Evolutionary conservation across 352 stramenopile genomes (phyloP).

Genomic region (Globisporangium parvum): DNA sequence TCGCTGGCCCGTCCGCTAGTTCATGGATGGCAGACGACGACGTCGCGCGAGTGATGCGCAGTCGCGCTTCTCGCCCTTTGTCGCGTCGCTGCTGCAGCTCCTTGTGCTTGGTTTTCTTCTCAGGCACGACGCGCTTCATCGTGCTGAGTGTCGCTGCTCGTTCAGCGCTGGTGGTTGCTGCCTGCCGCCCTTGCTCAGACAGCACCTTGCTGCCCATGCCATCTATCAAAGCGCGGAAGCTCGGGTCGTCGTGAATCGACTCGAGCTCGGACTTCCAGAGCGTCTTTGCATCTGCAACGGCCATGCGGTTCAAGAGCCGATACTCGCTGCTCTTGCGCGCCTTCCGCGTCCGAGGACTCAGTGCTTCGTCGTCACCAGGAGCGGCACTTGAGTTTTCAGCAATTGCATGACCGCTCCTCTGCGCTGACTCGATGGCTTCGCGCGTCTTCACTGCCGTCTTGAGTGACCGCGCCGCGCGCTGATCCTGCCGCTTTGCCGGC

Average conservation of each 20-base stretch:
- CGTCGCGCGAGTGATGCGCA: conserved; percentile 18
- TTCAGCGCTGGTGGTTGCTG: background rate
- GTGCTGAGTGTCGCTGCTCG: background rate
- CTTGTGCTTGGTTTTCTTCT: conserved; percentile 61
- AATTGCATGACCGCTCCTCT: conserved; percentile 8
- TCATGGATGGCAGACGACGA: conserved; percentile 6
- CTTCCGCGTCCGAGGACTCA: conserved; percentile 16
- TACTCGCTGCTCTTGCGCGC: conserved; percentile 50
- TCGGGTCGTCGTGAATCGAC: conserved; percentile 40
- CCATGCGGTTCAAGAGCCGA: conserved; percentile 49
- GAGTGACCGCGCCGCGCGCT: conserved; percentile 40
- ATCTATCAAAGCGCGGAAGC: conserved; percentile 9
- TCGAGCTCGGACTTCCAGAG: conserved; percentile 50
- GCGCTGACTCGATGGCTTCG: conserved; percentile 35
- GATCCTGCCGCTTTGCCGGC: conserved; percentile 36
- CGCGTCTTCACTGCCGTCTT: conserved; percentile 35
- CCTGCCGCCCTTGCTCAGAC: background rate
- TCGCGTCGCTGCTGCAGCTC: conserved; percentile 53
- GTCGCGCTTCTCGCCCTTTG: conserved; percentile 43
- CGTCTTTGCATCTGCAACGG: conserved; percentile 32
- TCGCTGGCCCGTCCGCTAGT: background rate
- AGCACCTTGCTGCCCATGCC: background rate
- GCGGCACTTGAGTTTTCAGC: background rate
- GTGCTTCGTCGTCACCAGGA: conserved; percentile 7
- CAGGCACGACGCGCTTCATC: conserved; percentile 23